Percentiles rank a stretch among this genome's conserved stretches.
Evolutionary conservation across 192 early-diverging fungal genomes (phyloP).

Genomic region (Backusella tarrabulga): DNA sequence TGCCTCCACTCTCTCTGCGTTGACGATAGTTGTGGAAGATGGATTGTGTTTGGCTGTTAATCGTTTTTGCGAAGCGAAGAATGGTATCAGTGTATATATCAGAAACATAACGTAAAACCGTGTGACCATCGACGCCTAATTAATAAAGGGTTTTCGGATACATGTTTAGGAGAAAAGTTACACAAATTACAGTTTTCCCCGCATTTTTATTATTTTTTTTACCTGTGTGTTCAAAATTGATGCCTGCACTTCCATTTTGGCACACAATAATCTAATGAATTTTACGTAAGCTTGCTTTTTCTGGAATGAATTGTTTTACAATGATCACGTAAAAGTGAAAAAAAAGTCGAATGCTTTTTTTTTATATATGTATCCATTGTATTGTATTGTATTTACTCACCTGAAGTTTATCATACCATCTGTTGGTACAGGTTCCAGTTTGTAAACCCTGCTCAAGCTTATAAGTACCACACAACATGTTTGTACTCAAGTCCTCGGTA

Average conservation of each 20-base stretch:
- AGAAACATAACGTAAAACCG: slow-evolving; percentile 47
- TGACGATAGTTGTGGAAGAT: slow-evolving; percentile 35
- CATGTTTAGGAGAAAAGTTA: not conserved
- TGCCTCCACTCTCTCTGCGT: not conserved
- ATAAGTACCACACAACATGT: slow-evolving; percentile 52
- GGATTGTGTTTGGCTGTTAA: slow-evolving; percentile 44
- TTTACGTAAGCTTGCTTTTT: not conserved
- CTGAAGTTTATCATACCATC: slow-evolving; percentile 85
- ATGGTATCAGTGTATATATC: slow-evolving; percentile 55
- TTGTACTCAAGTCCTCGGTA: slow-evolving; percentile 39
- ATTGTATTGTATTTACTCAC: slow-evolving; percentile 15
- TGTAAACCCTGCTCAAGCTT: slow-evolving; percentile 44
- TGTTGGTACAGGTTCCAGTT: slow-evolving; percentile 60
- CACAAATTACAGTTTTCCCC: not conserved
- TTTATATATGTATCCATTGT: not conserved
- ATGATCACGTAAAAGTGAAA: slow-evolving; percentile 7
- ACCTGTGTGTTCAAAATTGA: slow-evolving; percentile 88
- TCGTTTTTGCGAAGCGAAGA: slow-evolving; percentile 46
- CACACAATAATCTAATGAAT: slow-evolving; percentile 62
- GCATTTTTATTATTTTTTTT: not conserved
- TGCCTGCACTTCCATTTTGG: slow-evolving; percentile 77
- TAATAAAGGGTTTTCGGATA: not conserved
- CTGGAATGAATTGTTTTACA: not conserved
- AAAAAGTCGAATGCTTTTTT: not conserved
- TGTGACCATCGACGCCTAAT: slow-evolving; percentile 52